phyloP scores from a whole-genome alignment of 495 filamentous ascomycete genomes.

The Penicillium coprophilum region DNA sequence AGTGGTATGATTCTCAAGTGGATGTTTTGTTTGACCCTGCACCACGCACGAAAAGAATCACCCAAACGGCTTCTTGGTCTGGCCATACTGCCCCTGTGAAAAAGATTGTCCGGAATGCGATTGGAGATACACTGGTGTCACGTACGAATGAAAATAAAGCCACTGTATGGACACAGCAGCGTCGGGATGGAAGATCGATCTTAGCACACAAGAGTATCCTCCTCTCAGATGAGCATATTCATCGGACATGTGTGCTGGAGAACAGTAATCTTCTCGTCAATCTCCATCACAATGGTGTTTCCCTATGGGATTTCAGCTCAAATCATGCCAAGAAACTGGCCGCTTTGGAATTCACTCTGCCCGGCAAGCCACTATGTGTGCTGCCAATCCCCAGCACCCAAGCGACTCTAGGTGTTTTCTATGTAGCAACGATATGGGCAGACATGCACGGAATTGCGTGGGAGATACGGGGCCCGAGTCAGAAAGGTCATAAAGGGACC shows the following conservation, averaged over 20 bases:
- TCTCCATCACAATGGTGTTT: constrained; percentile 71
- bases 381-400: constrained; percentile 69
- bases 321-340: constrained; percentile 56
- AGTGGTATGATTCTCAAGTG: constrained; percentile 75
- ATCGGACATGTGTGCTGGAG: constrained; percentile 73
- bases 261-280: constrained; percentile 78
- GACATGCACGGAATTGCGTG: constrained; percentile 83
- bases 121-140: constrained; percentile 77
- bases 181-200: constrained; percentile 43
- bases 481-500: constrained; percentile 21
- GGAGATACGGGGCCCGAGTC: constrained; percentile 60
- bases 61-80: constrained; percentile 65
- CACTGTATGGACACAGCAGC: constrained; percentile 76
- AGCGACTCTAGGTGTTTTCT: constrained; percentile 45
- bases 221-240: constrained; percentile 71
- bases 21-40: constrained; percentile 81
- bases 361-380: constrained; percentile 79
- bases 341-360: constrained; percentile 56
- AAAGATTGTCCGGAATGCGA: constrained; percentile 80
- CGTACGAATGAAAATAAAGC: constrained; percentile 76
- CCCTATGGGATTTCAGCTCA: constrained; percentile 75
- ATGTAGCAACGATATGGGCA: constrained; percentile 81
- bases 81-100: constrained; percentile 79
- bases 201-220: constrained; percentile 69
- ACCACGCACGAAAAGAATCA: constrained; percentile 61